These are phyloP conservation scores for Russula dissimulans DNA, from an alignment of 768 basidiomycete species.

Conservation along the genomic window DNA sequence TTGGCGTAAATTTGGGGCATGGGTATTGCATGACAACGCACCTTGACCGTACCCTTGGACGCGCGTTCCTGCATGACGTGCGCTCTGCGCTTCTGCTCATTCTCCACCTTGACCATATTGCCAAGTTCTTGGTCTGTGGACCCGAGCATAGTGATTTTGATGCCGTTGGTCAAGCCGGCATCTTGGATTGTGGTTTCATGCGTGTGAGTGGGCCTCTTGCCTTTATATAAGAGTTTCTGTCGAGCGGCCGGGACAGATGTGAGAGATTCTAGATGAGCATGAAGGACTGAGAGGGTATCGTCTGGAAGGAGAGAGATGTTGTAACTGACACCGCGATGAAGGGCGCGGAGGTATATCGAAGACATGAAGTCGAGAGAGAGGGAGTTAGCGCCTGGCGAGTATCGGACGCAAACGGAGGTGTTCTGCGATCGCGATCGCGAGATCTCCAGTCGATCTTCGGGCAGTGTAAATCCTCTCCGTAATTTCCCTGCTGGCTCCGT, in stretches of 20 bases:
- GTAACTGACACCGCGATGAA: constrained; percentile 3
- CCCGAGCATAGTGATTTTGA: constrained; percentile 64
- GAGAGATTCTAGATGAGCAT: constrained; percentile 46
- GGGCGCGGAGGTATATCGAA: no score
- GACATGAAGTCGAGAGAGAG: no score
- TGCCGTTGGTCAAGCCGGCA: constrained; percentile 53
- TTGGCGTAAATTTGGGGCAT: no score
- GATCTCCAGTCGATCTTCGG: no score
- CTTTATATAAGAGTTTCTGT: constrained; percentile 69
- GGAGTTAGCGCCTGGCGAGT: background rate
- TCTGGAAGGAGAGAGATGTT: background rate
- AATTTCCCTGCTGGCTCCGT: no score
- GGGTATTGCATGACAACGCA: constrained; percentile 21
- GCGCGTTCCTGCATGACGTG: constrained; percentile 51
- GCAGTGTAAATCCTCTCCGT: no score
- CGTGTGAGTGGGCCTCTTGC: constrained; percentile 35
- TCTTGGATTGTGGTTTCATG: constrained; percentile 21
- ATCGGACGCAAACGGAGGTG: constrained; percentile 8
- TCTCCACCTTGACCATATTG: constrained; percentile 41
- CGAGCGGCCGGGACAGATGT: constrained; percentile 51
- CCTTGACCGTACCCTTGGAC: constrained; percentile 49
- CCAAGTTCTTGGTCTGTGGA: constrained; percentile 50
- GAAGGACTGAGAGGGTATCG: constrained; percentile 41
- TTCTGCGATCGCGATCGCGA: no score
- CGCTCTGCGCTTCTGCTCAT: constrained; percentile 47